Conservation (phyloP, 2,329 filamentous ascomycete genomes). For the Tolypocladium endophyticum region DNA sequence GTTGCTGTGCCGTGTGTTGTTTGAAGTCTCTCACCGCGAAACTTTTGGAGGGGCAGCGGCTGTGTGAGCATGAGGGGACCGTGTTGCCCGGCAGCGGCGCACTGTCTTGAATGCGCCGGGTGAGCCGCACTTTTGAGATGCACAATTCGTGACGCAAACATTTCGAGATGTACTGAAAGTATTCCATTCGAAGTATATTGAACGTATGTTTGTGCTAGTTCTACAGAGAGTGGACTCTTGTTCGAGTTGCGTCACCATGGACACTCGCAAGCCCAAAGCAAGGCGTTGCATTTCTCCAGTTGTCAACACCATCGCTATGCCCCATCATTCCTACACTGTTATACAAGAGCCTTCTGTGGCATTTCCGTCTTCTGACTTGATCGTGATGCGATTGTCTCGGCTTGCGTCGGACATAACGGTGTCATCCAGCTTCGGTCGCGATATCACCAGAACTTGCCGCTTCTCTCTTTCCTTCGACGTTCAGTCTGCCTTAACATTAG, state of each 20-base stretch:
- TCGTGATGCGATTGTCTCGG: background rate
- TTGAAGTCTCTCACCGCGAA: background rate
- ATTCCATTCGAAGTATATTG: background rate
- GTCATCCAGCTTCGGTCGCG: background rate
- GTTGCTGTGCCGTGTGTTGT: background rate
- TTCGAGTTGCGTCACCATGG: background rate
- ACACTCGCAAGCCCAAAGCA: background rate
- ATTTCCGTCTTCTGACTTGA: background rate
- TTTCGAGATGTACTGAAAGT: background rate
- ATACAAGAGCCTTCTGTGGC: background rate
- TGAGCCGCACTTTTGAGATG: background rate
- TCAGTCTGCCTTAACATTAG: slow-evolving; percentile 6
- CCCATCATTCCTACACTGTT: background rate
- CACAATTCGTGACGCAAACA: background rate
- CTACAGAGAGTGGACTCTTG: background rate
- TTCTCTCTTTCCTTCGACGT: slow-evolving; percentile 9
- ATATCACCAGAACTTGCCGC: slow-evolving; percentile 9
- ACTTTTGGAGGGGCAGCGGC: slow-evolving; percentile 1
- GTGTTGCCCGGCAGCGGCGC: background rate
- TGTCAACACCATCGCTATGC: background rate
- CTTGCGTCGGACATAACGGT: background rate
- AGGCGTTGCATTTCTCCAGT: background rate
- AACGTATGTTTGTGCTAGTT: background rate
- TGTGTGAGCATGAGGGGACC: background rate
- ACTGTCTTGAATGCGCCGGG: background rate